Conservation (phyloP, 768 basidiomycete species). For the Lactifluus rugatus region DNA sequence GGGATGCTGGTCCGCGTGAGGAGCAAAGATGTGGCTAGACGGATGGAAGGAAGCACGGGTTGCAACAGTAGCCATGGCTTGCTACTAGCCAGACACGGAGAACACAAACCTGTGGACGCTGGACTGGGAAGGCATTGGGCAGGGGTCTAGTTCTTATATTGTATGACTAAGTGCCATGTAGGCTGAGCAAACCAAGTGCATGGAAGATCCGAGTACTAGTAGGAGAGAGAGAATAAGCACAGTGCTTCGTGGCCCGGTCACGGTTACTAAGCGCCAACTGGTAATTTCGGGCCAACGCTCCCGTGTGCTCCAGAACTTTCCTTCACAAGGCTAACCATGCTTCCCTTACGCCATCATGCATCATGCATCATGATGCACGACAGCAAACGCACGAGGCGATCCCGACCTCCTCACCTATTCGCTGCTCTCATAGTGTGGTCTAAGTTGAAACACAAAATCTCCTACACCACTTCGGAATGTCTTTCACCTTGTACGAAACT, state of each 20-base stretch:
- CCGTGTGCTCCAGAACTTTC: background rate
- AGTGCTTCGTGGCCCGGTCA: too few relatives aligned
- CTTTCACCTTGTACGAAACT: too few relatives aligned
- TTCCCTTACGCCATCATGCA: too few relatives aligned
- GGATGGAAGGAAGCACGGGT: background rate
- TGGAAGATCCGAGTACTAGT: background rate
- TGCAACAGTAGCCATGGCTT: conserved; percentile 11
- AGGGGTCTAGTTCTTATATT: background rate
- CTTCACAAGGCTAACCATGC: too few relatives aligned
- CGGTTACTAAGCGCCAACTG: too few relatives aligned
- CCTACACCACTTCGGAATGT: too few relatives aligned
- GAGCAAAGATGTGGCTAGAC: background rate
- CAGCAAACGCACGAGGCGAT: too few relatives aligned
- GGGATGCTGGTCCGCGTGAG: background rate
- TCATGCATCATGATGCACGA: too few relatives aligned
- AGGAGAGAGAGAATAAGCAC: background rate
- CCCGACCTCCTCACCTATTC: too few relatives aligned
- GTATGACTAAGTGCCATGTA: background rate
- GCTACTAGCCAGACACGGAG: background rate
- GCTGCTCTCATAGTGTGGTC: too few relatives aligned
- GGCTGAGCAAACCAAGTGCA: background rate
- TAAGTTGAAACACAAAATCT: too few relatives aligned
- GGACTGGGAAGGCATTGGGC: background rate
- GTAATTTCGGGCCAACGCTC: too few relatives aligned
- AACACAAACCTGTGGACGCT: background rate